A percentile compares a stretch with the other conserved stretches of the same genome.
Conservation (phyloP, 371 early-diverging fungal species). For the Zychaea mexicana region DNA sequence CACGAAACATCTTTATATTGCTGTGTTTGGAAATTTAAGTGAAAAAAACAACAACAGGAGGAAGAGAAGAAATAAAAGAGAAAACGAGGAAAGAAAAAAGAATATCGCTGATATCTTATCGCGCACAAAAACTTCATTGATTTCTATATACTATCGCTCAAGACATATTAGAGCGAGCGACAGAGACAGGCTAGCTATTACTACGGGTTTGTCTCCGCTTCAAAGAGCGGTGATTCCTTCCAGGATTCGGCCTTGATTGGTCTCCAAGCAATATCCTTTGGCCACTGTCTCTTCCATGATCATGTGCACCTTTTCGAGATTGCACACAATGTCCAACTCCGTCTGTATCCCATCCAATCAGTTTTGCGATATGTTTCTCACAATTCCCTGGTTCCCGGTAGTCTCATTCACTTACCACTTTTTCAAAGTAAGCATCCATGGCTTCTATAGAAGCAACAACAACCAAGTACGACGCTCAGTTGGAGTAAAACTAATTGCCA, state of each 20-base stretch:
- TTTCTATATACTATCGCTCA: not conserved
- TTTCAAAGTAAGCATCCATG: constrained; percentile 47
- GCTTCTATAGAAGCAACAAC: no score
- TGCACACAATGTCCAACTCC: constrained; percentile 55
- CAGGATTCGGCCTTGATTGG: constrained; percentile 21
- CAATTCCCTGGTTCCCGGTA: not conserved
- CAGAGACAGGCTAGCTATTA: no score
- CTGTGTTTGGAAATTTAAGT: constrained; percentile 4
- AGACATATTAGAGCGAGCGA: no score
- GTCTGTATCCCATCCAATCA: constrained; percentile 28
- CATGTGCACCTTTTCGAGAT: constrained; percentile 50
- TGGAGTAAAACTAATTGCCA: no score
- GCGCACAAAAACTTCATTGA: not conserved
- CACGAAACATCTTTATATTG: constrained; percentile 1
- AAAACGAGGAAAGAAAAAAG: not conserved
- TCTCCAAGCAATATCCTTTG: constrained; percentile 42
- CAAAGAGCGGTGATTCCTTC: not conserved
- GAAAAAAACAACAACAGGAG: no score
- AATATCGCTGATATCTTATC: not conserved
- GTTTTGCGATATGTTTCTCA: not conserved
- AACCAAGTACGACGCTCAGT: no score
- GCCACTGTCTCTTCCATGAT: constrained; percentile 52
- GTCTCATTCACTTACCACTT: constrained; percentile 29
- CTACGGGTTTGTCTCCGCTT: not conserved
- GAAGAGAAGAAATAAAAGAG: not conserved